Conservation (phyloP, 148 eudicot genomes). For the Chenopodium berlandieri region DNA sequence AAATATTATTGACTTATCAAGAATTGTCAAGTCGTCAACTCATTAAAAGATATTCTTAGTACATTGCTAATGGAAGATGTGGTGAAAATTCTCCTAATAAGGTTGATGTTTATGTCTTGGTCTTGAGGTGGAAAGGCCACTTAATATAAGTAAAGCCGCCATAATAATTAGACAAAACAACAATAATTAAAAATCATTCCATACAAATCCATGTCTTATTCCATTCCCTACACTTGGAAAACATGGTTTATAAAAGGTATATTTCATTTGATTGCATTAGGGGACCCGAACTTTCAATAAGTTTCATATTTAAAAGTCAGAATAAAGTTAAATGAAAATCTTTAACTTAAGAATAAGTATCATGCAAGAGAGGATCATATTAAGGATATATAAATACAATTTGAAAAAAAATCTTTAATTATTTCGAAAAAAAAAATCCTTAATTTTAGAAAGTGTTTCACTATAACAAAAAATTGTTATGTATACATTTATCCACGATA, state of each 20-base stretch:
- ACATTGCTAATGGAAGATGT: background rate
- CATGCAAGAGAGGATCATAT: too few relatives aligned
- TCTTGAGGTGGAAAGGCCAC: conserved; percentile 11
- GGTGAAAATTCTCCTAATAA: background rate
- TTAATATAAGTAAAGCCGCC: conserved; percentile 30
- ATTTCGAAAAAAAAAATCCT: too few relatives aligned
- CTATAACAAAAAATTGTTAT: too few relatives aligned
- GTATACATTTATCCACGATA: too few relatives aligned
- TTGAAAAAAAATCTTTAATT: too few relatives aligned
- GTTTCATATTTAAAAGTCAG: background rate
- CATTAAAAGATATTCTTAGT: background rate
- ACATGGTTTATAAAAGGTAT: background rate
- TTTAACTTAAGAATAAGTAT: too few relatives aligned
- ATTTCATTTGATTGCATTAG: background rate
- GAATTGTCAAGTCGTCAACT: background rate
- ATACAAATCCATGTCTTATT: conserved; percentile 20
- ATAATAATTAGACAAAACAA: conserved; percentile 21
- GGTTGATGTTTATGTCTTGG: conserved; percentile 3
- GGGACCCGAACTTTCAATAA: background rate
- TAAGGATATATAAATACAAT: too few relatives aligned
- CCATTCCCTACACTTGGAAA: conserved; percentile 16
- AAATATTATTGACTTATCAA: background rate
- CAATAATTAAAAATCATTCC: conserved; percentile 13
- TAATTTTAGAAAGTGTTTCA: too few relatives aligned
- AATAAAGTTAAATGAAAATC: too few relatives aligned